Conservation (phyloP, 805 yeast species). For the Kuraishia piskuri region DNA sequence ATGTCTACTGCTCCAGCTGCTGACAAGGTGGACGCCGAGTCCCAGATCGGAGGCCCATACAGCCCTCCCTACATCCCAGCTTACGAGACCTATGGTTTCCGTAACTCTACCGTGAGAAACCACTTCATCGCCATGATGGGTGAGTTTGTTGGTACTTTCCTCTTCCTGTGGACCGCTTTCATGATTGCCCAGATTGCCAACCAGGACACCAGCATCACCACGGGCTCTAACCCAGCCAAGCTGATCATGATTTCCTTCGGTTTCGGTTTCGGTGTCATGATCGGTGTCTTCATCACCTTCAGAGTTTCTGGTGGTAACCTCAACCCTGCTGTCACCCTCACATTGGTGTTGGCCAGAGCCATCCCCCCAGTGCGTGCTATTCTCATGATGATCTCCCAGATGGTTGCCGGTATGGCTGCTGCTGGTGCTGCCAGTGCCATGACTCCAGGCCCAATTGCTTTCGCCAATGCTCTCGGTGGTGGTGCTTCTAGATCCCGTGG, state of each 20-base stretch:
- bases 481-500: slow-evolving; percentile 70
- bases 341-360: slow-evolving; percentile 66
- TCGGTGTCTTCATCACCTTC: slow-evolving; percentile 58
- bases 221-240: slow-evolving; percentile 47
- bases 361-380: slow-evolving; percentile 64
- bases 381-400: slow-evolving; percentile 57
- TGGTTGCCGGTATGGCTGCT: slow-evolving; percentile 85
- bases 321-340: slow-evolving; percentile 80
- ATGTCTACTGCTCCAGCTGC: background rate
- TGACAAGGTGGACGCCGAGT: slow-evolving; percentile 24
- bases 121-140: slow-evolving; percentile 64
- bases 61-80: slow-evolving; percentile 27
- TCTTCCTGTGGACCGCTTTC: slow-evolving; percentile 75
- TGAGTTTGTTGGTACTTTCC: slow-evolving; percentile 81
- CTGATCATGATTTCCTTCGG: slow-evolving; percentile 77
- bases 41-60: slow-evolving; percentile 26
- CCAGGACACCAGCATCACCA: slow-evolving; percentile 21
- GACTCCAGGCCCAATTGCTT: slow-evolving; percentile 73
- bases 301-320: slow-evolving; percentile 84
- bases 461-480: slow-evolving; percentile 64
- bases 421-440: slow-evolving; percentile 82
- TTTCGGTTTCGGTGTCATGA: slow-evolving; percentile 80
- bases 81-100: slow-evolving; percentile 27
- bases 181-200: slow-evolving; percentile 79
- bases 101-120: slow-evolving; percentile 39